A percentile compares a stretch with the other conserved stretches of the same genome.
Evolutionary conservation across 2,329 filamentous ascomycete species (phyloP).

Genomic region (Diaporthe aspalathi): DNA sequence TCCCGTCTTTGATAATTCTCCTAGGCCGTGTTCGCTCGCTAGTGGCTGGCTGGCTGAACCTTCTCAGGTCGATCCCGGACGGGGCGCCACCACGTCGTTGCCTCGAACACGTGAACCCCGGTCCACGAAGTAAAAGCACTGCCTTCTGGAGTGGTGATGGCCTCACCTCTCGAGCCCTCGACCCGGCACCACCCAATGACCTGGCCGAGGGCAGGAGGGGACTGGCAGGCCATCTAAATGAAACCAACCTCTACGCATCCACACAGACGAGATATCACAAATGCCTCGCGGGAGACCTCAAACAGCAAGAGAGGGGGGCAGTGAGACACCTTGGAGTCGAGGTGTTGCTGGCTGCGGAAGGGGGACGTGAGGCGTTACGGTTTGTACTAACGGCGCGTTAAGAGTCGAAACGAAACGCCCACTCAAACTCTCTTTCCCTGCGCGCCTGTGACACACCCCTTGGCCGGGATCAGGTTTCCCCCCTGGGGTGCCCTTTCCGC

Average conservation of each 20-base stretch:
- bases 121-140: neutral
- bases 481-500: neutral
- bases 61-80: neutral
- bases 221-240: constrained; percentile 14
- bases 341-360: neutral
- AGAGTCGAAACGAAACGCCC: constrained; percentile 31
- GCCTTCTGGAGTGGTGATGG: neutral
- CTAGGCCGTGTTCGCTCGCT: neutral
- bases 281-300: constrained; percentile 11
- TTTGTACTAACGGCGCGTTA: constrained; percentile 8
- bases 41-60: neutral
- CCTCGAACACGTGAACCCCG: neutral
- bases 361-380: constrained; percentile 24
- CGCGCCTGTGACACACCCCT: constrained; percentile 17
- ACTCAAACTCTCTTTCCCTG: constrained; percentile 19
- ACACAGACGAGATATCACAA: constrained; percentile 6
- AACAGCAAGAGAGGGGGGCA: neutral
- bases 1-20: constrained; percentile 27
- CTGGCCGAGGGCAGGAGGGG: constrained; percentile 1
- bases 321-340: constrained; percentile 4
- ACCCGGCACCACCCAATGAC: neutral
- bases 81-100: neutral
- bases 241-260: constrained; percentile 14
- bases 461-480: constrained; percentile 24
- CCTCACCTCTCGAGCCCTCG: neutral